Conservation (phyloP, 208 protist species). For the Angomonas ambiguus region DNA sequence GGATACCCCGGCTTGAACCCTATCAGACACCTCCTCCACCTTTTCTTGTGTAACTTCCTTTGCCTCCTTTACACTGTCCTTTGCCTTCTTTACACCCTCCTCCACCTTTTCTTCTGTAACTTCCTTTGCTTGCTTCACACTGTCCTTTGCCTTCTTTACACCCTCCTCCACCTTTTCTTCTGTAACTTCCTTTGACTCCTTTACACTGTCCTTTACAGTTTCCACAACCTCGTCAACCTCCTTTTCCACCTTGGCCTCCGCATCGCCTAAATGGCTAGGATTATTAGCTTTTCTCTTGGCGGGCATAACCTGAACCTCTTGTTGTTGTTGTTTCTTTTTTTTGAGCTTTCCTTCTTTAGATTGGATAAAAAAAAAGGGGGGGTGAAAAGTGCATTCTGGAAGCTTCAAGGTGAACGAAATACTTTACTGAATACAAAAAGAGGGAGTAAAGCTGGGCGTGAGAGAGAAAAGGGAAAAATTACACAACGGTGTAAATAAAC, state of each 20-base stretch:
- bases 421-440: too few species aligned
- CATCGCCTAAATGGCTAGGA: too few species aligned
- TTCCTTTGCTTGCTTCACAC: conserved; percentile 11
- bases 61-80: conserved; percentile 15
- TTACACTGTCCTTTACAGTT: conserved; percentile 7
- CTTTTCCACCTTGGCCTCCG: background rate
- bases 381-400: too few species aligned
- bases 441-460: too few species aligned
- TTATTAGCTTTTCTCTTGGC: background rate
- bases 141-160: conserved; percentile 4
- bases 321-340: background rate
- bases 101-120: background rate
- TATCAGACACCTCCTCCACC: conserved; percentile 26
- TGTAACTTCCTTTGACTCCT: background rate
- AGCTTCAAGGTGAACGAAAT: too few species aligned
- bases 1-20: too few species aligned
- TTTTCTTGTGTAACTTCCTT: conserved; percentile 22
- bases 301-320: too few species aligned
- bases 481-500: too few species aligned
- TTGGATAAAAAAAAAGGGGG: background rate
- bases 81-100: conserved; percentile 9
- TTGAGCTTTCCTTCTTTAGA: background rate
- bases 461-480: too few species aligned
- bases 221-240: conserved; percentile 6
- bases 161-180: conserved; percentile 1